Evolutionary conservation across 495 filamentous ascomycete species (phyloP).

Genomic region (Aspergillus homomorphus): DNA sequence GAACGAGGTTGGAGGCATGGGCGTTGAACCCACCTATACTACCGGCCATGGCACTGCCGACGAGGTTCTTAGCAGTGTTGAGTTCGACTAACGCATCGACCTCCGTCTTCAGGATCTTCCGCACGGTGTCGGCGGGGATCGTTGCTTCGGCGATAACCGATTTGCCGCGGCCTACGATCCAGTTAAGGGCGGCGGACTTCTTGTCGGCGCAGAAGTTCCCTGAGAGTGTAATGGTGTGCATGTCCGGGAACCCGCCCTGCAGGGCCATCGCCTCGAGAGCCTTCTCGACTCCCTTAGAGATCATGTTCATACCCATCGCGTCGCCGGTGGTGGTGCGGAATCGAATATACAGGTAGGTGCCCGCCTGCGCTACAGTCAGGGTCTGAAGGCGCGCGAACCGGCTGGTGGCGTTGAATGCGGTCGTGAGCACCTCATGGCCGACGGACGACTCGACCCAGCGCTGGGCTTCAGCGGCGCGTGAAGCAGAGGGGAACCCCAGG

Average conservation of each 20-base stretch:
- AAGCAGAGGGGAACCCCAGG: constrained; percentile 81
- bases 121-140: constrained; percentile 85
- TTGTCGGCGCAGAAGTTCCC: constrained; percentile 99
- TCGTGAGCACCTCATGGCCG: constrained; percentile 74
- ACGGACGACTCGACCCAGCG: constrained; percentile 91
- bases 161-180: constrained; percentile 98
- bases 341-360: constrained; percentile 91
- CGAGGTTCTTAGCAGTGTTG: constrained; percentile 91
- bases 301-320: constrained; percentile 99
- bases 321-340: constrained; percentile 99
- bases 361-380: constrained; percentile 89
- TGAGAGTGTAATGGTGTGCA: constrained; percentile 89
- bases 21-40: constrained; percentile 97
- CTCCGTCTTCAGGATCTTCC: constrained; percentile 84
- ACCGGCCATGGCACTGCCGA: constrained; percentile 96
- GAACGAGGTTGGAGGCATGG: constrained; percentile 95
- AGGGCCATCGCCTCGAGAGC: constrained; percentile 83
- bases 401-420: constrained; percentile 93
- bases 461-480: constrained; percentile 87
- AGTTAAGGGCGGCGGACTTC: constrained; percentile 97
- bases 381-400: constrained; percentile 85
- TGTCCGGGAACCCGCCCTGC: constrained; percentile 91
- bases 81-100: constrained; percentile 89
- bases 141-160: constrained; percentile 95
- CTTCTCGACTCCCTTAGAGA: constrained; percentile 97